Conservation (phyloP, 768 basidiomycete species). For the Rhizopogon salebrosus region DNA sequence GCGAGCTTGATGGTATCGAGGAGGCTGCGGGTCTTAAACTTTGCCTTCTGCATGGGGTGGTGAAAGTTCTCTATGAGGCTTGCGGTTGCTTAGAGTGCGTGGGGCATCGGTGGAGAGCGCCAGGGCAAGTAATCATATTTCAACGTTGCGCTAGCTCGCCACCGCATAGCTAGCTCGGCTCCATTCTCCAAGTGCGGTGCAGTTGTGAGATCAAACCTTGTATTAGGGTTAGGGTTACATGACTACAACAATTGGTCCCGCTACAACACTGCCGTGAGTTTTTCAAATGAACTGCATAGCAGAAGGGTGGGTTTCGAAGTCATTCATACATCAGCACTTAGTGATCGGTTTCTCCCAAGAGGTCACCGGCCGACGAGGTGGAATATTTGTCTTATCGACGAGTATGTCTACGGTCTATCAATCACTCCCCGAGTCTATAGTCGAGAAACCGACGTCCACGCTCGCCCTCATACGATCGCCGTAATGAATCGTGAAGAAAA, state of each 20-base stretch:
- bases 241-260: too few species aligned
- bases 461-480: conserved; percentile 53
- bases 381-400: too few species aligned
- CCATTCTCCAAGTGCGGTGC: too few species aligned
- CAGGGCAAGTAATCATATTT: neutral
- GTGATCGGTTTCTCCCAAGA: neutral
- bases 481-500: conserved; percentile 50
- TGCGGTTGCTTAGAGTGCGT: conserved; percentile 3
- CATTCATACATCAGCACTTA: neutral
- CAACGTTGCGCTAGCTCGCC: neutral
- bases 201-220: neutral
- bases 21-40: conserved; percentile 23
- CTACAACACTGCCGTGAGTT: too few species aligned
- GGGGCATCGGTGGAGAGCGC: neutral
- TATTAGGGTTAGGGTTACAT: conserved; percentile 5
- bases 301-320: neutral
- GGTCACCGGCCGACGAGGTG: neutral
- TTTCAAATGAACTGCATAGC: neutral
- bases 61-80: conserved; percentile 11
- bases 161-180: too few species aligned
- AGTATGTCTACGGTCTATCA: too few species aligned
- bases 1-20: conserved; percentile 28
- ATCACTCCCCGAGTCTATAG: conserved; percentile 31
- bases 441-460: conserved; percentile 53
- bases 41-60: neutral